Base-by-base conservation (phyloP, 805 yeast genomes). In the Candida ascalaphidarum region DNA sequence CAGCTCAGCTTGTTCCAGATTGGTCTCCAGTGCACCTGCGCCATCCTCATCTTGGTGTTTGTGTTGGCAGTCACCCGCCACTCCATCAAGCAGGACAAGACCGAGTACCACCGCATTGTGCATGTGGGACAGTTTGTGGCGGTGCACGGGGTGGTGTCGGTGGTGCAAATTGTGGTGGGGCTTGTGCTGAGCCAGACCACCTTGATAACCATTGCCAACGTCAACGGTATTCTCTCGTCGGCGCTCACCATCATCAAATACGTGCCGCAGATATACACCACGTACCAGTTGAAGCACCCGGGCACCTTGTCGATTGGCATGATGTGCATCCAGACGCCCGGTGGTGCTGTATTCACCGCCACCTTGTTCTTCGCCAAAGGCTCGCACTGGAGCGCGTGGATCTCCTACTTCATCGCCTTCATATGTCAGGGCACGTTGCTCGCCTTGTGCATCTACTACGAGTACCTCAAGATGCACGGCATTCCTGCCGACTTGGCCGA, bases 281-380 rank as follows among this genome's bases (percentile, higher is more conserved):
- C 95, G 0, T 79, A 63, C 42, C 44, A 36, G 1, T 61, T 84
- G 34, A 77, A 79, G 43, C 86, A 77, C 38, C 77, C 94, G 0
- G 95, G 95, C 7, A 77, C 86, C 1, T 61, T 84, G 14, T 81
- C 94, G 0, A 61, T 82, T 8, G 70, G 75, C 5, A 82, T 81
- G 85, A 81, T 84, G 89, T 56, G 76, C 23, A 68, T 85, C 37
- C 95, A 84, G 49, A 82, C 94, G 12, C 95, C 95, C 0, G 95
- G 95, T 11, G 95, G 95, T 11, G 79, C 70, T 37, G 32, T 83
- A 2, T 84, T 89, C 81, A 71, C 92, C 2, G 64, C 73, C n/a
- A 73, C 82, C 1, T 58, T 84, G 29, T 79, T 73, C 30, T 49
- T 71, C 34, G 73, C 86, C 26, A 80, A 81, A 23, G 92, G 84